These are phyloP conservation scores for Carallia pectinifolia DNA, from an alignment of 345 rosid species.

Conservation along the genomic window DNA sequence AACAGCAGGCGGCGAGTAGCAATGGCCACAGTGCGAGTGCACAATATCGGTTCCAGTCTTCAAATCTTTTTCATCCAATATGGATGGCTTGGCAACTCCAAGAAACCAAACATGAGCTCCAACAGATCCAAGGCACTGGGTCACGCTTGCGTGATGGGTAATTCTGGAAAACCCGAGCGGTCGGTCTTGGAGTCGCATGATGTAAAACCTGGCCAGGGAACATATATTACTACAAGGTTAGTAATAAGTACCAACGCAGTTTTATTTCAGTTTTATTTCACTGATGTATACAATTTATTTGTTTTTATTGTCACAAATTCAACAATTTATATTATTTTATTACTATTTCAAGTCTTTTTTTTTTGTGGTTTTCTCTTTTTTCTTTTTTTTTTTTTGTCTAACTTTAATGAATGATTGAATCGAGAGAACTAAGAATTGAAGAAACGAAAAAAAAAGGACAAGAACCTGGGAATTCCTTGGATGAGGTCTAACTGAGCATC, in stretches of 20 bases:
- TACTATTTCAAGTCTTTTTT: too few species aligned
- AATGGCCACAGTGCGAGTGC: constrained; percentile 51
- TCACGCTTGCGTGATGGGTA: constrained; percentile 82
- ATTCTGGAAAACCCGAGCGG: constrained; percentile 47
- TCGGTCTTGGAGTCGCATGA: constrained; percentile 47
- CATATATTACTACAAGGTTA: too few species aligned
- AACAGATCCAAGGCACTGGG: constrained; percentile 82
- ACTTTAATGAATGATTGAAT: background rate
- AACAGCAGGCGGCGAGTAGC: constrained; percentile 56
- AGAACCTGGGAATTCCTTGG: constrained; percentile 66
- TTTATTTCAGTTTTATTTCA: too few species aligned
- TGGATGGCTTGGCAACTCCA: constrained; percentile 74
- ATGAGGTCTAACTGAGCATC: constrained; percentile 78
- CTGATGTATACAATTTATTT: too few species aligned
- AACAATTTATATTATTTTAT: too few species aligned
- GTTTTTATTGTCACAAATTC: too few species aligned
- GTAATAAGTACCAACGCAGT: too few species aligned
- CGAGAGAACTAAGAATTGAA: background rate
- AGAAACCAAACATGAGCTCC: constrained; percentile 77
- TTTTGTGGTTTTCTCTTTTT: too few species aligned
- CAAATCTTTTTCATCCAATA: constrained; percentile 26
- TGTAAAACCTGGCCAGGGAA: constrained; percentile 46
- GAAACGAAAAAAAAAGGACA: background rate
- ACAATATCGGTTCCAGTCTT: constrained; percentile 14
- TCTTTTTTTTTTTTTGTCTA: background rate